A percentile compares a stretch with the other conserved stretches of the same genome.
Conservation (phyloP, 116 monocot species). For the Phalaenopsis hybrid region DNA sequence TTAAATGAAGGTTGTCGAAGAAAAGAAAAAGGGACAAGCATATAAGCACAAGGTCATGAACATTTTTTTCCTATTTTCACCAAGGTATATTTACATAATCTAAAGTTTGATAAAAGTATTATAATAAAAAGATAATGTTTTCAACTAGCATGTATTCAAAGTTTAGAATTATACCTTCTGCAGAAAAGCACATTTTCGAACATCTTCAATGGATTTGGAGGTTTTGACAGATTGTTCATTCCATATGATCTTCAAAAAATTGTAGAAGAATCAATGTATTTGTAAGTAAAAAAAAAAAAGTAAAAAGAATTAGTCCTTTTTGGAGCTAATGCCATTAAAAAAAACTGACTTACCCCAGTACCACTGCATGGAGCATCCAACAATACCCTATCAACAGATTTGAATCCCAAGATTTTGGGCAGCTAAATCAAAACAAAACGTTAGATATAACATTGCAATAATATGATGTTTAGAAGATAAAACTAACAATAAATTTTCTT, state of each 20-base stretch:
- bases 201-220: conserved; percentile 71
- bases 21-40: not conserved
- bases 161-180: conserved; percentile 44
- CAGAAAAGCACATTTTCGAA: conserved; percentile 73
- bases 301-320: not conserved
- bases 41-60: not conserved
- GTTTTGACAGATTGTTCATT: conserved; percentile 69
- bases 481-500: not conserved
- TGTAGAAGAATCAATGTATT: conserved; percentile 1
- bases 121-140: not conserved
- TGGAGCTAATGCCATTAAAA: not conserved
- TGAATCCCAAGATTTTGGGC: conserved; percentile 63
- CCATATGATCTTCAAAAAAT: conserved; percentile 63
- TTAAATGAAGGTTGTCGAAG: not conserved
- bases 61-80: not conserved
- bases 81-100: not conserved
- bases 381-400: conserved; percentile 92
- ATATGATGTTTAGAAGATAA: not conserved
- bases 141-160: not conserved
- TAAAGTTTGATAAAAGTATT: not conserved
- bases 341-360: conserved; percentile 58
- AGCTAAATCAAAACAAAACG: conserved; percentile 39
- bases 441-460: conserved; percentile 1
- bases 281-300: not conserved
- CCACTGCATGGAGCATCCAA: conserved; percentile 98